These are phyloP conservation scores for Diplodia seriata DNA, from an alignment of 2,329 filamentous ascomycete genomes.

Conservation along the genomic window DNA sequence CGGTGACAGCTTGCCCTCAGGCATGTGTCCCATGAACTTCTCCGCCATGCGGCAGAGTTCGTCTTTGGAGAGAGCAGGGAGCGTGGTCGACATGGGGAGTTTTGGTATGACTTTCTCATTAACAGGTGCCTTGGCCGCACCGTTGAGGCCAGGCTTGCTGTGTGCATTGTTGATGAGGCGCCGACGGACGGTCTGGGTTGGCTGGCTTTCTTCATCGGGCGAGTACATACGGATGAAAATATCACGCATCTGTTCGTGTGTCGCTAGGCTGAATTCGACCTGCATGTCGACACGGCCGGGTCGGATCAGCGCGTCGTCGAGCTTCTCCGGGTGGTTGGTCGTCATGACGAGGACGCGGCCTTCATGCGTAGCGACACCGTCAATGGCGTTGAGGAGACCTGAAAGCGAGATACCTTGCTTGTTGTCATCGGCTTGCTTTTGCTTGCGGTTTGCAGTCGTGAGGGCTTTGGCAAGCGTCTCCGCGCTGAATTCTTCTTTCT, in stretches of 20 bases:
- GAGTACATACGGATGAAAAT: constrained; percentile 53
- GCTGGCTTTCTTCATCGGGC: constrained; percentile 31
- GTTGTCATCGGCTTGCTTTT: constrained; percentile 36
- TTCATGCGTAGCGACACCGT: constrained; percentile 80
- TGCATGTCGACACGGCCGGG: constrained; percentile 75
- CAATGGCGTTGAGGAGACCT: constrained; percentile 81
- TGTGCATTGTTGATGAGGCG: neutral
- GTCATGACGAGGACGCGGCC: constrained; percentile 83
- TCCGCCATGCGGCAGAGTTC: constrained; percentile 51
- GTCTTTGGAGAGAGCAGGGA: neutral
- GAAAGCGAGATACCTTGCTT: constrained; percentile 72
- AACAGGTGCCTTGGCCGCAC: neutral
- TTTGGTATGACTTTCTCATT: neutral
- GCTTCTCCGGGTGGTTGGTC: constrained; percentile 74
- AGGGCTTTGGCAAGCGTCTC: constrained; percentile 34
- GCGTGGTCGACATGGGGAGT: neutral
- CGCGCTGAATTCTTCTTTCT: constrained; percentile 35
- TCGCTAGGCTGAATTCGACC: constrained; percentile 63
- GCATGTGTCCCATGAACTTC: constrained; percentile 55
- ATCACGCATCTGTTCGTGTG: constrained; percentile 49
- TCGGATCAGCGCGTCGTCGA: constrained; percentile 76
- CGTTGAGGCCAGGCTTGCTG: neutral
- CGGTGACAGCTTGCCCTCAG: constrained; percentile 57
- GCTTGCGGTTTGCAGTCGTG: constrained; percentile 32
- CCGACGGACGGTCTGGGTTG: neutral